Evolutionary conservation across 2,329 filamentous ascomycete genomes (phyloP), one percentile per base, ranked within the genome.

Genomic region (Huntiella savannae): DNA sequence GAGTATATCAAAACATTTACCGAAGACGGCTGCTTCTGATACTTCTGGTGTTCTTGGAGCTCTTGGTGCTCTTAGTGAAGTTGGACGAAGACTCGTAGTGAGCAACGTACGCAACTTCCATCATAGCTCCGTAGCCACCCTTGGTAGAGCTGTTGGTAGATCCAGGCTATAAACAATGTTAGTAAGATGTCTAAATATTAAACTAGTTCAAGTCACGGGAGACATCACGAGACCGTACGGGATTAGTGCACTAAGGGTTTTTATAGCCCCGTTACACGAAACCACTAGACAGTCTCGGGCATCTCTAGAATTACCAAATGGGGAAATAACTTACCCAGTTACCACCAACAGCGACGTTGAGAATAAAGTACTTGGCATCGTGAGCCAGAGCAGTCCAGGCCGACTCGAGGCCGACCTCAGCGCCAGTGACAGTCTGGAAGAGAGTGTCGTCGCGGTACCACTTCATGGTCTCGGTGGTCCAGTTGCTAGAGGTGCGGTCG

Each of bases 341-440:
- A 19, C 71, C 71, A 7, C 71, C 71, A 28, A 75, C 65, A 40
- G 71, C 70, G 4, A 75, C 59, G 50, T 75, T 74, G 45, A 75
- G 56, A 46, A 75, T 65, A 43, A 74, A 55, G 52, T 64, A 72
- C 54, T 71, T 53, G 2, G 70, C 65, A 45, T 59, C 65, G 51
- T 72, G 65, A 15, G 67, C 67, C 13, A 75, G 56, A 3, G 62
- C 59, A 3, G 56, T 61, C 71, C 71, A 75, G n/a, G 66, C 59
- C 1, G 55, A 56, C 47, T 62, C 55, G 49, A 70, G 62, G 35
- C 59, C 61, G 48, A 75, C 62, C 17, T 63, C 56, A 0, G 57
- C 54, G 0, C 70, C 71, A 2, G 58, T 61, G 16, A 74, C 54
- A 15, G 60, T 60, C 44, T 64, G 58, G 52, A 62, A 72, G 33